Base-by-base conservation (phyloP, 352 stramenopile species). In the Phytophthora chlamydospora region DNA sequence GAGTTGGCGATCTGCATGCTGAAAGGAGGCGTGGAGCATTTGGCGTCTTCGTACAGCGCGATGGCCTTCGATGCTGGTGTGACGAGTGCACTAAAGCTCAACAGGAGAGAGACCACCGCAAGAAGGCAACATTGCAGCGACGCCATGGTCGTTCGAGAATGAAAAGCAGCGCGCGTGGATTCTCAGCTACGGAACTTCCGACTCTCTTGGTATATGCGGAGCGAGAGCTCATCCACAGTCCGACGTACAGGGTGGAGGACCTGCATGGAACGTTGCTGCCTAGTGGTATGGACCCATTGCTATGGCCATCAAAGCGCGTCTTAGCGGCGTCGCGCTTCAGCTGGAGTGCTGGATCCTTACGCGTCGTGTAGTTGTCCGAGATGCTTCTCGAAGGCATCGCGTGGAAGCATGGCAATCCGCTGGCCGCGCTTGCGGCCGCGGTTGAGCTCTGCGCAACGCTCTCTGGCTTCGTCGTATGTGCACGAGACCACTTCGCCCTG, bases 401-500 rank as follows among this genome's bases (percentile, higher is more conserved):
- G 58, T 0, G 78, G 73, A 24, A 90, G 51, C 43, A 83, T 68
- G 2, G 71, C 68, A 11, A 90, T 36, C 1, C 80, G 70, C 44
- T 83, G 50, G 38, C 83, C 83, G 16, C 78, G 78, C 50, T 79
- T 78, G 5, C 78, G 72, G 0, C 67, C 41, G 8, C 40, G 43
- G 31, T 91, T 92, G n/a, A 83, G 68, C 62, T 71, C 66, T 2
- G 52, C 27, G 17, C 83, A 92, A 21, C 48, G 50, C 10, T 65
- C 49, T 35, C 79, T 74, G 2, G 80, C 80, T 47, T 89, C 54
- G 48, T 89, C 73, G 38, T 88, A 87, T 3, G 73, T 86, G 48
- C 73, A 87, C 4, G 56, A 46, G 35, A 76, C 57, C 1, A 58
- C 54, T 6, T 76, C 65, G 19, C 83, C 80, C 78, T 91, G 35